These are phyloP conservation scores for Fraxinus paxiana DNA, from an alignment of 305 asterid genomes.

Conservation along the genomic window DNA sequence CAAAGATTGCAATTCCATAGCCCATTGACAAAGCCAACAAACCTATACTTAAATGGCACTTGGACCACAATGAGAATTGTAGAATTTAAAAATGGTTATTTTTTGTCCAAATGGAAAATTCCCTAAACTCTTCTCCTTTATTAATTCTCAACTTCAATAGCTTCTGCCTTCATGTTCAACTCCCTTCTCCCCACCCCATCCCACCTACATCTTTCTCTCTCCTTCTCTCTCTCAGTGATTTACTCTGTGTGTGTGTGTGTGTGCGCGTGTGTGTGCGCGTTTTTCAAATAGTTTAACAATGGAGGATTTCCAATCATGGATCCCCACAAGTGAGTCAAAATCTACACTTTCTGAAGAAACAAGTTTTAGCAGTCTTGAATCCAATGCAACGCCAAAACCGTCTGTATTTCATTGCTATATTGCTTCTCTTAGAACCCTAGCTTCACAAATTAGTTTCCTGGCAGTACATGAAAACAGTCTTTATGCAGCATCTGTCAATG, in stretches of 20 bases:
- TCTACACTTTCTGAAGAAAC: slow-evolving; percentile 38
- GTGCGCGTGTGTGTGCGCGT: not conserved
- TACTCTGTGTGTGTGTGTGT: not conserved
- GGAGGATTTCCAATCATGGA: slow-evolving; percentile 43
- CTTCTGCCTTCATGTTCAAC: slow-evolving; percentile 18
- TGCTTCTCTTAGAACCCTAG: slow-evolving; percentile 23
- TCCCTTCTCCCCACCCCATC: not conserved
- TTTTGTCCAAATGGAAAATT: slow-evolving; percentile 28
- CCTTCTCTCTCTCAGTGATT: not conserved
- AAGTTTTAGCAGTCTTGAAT: slow-evolving; percentile 37
- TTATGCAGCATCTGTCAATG: slow-evolving; percentile 46
- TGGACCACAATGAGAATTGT: slow-evolving; percentile 18
- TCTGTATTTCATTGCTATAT: slow-evolving; percentile 25
- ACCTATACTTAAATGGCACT: slow-evolving; percentile 12
- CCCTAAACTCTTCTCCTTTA: slow-evolving; percentile 16
- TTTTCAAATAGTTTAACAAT: slow-evolving; percentile 22
- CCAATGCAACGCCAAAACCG: slow-evolving; percentile 12
- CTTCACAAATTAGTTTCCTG: slow-evolving; percentile 53
- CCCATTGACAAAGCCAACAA: slow-evolving; percentile 35
- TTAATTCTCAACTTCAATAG: slow-evolving; percentile 20
- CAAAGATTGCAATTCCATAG: slow-evolving; percentile 32
- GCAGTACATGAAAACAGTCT: slow-evolving; percentile 38
- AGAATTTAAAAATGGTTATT: slow-evolving; percentile 2
- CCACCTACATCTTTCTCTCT: not conserved
- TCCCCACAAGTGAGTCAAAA: slow-evolving; percentile 18